These are phyloP conservation scores for Plantago lanceolata DNA, from an alignment of 305 asterid genomes.

Conservation along the genomic window DNA sequence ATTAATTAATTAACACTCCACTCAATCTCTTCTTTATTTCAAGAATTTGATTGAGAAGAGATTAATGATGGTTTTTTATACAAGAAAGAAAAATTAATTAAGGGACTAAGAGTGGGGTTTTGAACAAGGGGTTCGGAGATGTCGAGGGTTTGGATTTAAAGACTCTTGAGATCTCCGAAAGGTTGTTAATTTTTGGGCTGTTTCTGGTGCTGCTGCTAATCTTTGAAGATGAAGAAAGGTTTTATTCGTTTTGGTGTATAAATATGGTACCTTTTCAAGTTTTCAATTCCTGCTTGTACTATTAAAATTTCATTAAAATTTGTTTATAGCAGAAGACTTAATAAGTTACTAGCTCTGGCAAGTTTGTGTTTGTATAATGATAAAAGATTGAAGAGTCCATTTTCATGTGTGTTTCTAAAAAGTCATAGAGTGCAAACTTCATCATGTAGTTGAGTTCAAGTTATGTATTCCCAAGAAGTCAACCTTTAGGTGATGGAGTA, in stretches of 20 bases:
- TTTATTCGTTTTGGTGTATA: constrained; percentile 1
- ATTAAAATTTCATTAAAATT: background rate
- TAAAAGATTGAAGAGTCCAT: no score
- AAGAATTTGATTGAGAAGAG: background rate
- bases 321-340: background rate
- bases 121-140: constrained; percentile 28
- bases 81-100: no score
- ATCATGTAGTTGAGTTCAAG: no score
- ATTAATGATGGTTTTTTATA: constrained; percentile 11
- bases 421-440: no score
- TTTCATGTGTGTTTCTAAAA: no score
- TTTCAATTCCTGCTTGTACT: background rate
- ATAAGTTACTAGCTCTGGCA: no score
- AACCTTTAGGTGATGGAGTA: no score
- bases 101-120: background rate
- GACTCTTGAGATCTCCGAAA: constrained; percentile 62
- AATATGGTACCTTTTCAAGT: background rate
- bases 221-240: background rate
- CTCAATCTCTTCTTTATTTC: no score
- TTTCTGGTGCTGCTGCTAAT: constrained; percentile 7
- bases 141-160: constrained; percentile 36
- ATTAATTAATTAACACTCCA: no score
- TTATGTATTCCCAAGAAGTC: no score
- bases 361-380: no score
- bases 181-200: constrained; percentile 26